These are phyloP conservation scores for Talaromyces thailandensis DNA, from an alignment of 495 filamentous ascomycete genomes.

Conservation along the genomic window DNA sequence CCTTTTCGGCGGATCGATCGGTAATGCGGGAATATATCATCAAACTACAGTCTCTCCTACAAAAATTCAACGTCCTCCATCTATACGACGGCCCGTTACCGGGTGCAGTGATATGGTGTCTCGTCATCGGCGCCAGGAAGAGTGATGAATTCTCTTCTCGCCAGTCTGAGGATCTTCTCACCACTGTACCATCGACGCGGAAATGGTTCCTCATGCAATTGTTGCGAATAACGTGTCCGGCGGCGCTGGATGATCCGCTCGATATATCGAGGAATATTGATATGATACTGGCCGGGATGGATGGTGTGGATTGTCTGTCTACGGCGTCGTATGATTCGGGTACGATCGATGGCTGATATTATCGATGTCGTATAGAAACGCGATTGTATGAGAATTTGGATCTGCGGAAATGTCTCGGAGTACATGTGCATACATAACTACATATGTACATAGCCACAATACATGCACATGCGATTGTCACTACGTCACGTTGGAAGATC, in stretches of 20 bases:
- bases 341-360: neutral
- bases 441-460: neutral
- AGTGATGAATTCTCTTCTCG: neutral
- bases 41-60: constrained; percentile 6
- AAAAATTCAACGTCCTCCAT: constrained; percentile 4
- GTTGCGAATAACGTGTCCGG: constrained; percentile 7
- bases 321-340: neutral
- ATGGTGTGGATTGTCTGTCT: neutral
- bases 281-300: constrained; percentile 4
- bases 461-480: neutral
- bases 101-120: constrained; percentile 16
- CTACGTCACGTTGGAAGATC: neutral
- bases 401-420: neutral
- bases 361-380: neutral
- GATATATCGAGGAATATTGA: constrained; percentile 5
- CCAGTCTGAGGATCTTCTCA: neutral
- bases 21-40: neutral
- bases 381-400: neutral
- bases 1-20: neutral
- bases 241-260: neutral
- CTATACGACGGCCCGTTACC: constrained; percentile 5
- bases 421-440: neutral
- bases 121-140: constrained; percentile 12
- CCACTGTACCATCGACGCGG: neutral
- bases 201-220: constrained; percentile 16